Evolutionary conservation across 352 stramenopile genomes (phyloP).

Genomic region (Pythium brassicae): DNA sequence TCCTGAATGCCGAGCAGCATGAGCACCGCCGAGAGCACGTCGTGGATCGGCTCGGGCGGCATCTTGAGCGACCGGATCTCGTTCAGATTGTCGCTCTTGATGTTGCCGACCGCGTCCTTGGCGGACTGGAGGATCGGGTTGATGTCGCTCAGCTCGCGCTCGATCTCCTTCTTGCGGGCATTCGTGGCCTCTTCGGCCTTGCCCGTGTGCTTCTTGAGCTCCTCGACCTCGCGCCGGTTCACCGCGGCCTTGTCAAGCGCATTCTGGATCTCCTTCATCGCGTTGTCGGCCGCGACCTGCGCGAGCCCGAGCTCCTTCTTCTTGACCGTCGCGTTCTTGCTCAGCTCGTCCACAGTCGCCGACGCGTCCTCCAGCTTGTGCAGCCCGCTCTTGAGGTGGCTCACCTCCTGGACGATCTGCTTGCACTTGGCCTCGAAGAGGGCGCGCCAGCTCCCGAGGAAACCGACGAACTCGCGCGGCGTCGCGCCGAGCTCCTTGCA

Average conservation of each 20-base stretch:
- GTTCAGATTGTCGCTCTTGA: conserved; percentile 95
- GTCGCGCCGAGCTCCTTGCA: conserved; percentile 71
- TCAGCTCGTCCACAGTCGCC: conserved; percentile 90
- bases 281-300: conserved; percentile 88
- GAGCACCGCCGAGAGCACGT: conserved; percentile 93
- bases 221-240: conserved; percentile 88
- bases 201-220: conserved; percentile 88
- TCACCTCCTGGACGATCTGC: conserved; percentile 83
- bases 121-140: conserved; percentile 89
- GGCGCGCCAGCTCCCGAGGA: conserved; percentile 74
- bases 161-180: conserved; percentile 89
- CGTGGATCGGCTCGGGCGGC: conserved; percentile 92
- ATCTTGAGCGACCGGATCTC: conserved; percentile 95
- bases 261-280: conserved; percentile 95
- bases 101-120: conserved; percentile 90
- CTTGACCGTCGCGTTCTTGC: conserved; percentile 82
- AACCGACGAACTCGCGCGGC: conserved; percentile 81
- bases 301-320: conserved; percentile 86
- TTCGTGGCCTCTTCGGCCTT: conserved; percentile 89
- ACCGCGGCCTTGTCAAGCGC: conserved; percentile 86
- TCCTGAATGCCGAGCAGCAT: conserved; percentile 95
- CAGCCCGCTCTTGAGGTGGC: conserved; percentile 87
- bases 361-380: conserved; percentile 90
- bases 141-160: conserved; percentile 90
- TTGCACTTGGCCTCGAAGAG: conserved; percentile 80